Percentiles rank a stretch among this genome's conserved stretches.
Conservation (phyloP, 2,329 filamentous ascomycete genomes). For the Beauveria australis region DNA sequence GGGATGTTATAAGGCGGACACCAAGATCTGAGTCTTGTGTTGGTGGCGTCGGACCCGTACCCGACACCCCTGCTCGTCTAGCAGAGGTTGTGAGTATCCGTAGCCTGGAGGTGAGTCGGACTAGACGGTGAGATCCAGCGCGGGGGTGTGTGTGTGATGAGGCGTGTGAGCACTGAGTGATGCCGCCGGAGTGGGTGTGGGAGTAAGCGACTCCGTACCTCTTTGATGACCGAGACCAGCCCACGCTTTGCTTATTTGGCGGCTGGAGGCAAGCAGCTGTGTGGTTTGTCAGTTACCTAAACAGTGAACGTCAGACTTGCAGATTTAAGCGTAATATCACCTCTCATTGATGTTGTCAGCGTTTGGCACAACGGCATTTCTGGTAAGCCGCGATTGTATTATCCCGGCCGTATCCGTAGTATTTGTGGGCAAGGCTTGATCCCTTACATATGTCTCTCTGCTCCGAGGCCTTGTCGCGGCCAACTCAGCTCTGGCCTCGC, state of each 20-base stretch:
- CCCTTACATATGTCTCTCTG: neutral
- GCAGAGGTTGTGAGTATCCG: neutral
- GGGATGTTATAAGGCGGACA: conserved; percentile 9
- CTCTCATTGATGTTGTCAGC: neutral
- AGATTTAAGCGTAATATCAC: neutral
- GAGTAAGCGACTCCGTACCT: conserved; percentile 1
- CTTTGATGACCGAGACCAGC: conserved; percentile 1
- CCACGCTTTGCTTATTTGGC: conserved; percentile 2
- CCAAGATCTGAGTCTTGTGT: conserved; percentile 7
- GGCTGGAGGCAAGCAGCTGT: neutral
- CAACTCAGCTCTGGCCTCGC: conserved; percentile 1
- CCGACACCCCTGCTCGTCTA: conserved; percentile 10
- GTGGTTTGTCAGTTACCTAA: neutral
- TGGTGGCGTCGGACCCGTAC: conserved; percentile 12
- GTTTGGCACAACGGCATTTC: neutral
- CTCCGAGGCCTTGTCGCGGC: neutral
- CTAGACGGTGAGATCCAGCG: conserved; percentile 8
- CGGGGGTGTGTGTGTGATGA: neutral
- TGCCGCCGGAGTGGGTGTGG: conserved; percentile 7
- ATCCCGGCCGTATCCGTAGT: neutral
- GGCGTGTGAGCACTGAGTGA: conserved; percentile 5
- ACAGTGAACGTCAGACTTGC: conserved; percentile 1
- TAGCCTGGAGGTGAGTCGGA: conserved; percentile 1
- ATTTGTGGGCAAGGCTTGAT: too few relatives aligned
- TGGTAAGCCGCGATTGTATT: neutral